Base-by-base conservation (phyloP, 2,329 filamentous ascomycete genomes). In the Fusarium praegraminearum region DNA sequence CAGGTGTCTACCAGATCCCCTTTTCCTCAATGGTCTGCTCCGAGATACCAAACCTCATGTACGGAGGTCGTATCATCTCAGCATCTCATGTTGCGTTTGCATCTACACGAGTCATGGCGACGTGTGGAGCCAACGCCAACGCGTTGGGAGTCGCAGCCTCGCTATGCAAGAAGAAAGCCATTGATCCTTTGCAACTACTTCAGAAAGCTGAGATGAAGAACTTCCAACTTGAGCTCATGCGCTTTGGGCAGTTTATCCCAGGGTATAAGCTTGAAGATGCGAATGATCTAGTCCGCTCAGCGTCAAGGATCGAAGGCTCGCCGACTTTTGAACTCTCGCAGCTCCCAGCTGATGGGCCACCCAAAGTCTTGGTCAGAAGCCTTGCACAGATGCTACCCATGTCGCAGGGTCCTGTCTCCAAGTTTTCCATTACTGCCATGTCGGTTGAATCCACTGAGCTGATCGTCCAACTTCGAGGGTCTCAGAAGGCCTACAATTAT, bases 31-130 rank as follows among this genome's bases (percentile, higher is more conserved):
- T 64, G 62, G 33, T 64, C 1, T 64, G 62, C 45, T 45, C 60
- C 0, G 62, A 64, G 5, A 50, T 64, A 7, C 45, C 62, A 5
- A 64, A 64, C 6, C 62, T 64, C 2, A 64, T 64, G 59, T 64
- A 64, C 24, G 62, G 62, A 11, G 62, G 62, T 1, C 62, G 62
- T 4, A 64, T 64, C 16, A 64, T 64, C 18, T 64, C 62, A 10
- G 62, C 62, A 4, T 41, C 62, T 5, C 62, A 64, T 13, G 62
- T 65, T 3, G 62, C 62, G 7, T 64, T 64, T 3, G 62, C 62
- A 16, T 64, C 62, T 5, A 64, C 62, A 2, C 33, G 62, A 1
- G 62, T 64, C 13, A 64, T 64, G 62, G 62, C 62, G 1, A 64
- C 62, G 0, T 58, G 59, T 22, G 62, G 62, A 32, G 62, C 62